Conservation (phyloP, 768 basidiomycete species). For the Tricholoma hemisulphureum region DNA sequence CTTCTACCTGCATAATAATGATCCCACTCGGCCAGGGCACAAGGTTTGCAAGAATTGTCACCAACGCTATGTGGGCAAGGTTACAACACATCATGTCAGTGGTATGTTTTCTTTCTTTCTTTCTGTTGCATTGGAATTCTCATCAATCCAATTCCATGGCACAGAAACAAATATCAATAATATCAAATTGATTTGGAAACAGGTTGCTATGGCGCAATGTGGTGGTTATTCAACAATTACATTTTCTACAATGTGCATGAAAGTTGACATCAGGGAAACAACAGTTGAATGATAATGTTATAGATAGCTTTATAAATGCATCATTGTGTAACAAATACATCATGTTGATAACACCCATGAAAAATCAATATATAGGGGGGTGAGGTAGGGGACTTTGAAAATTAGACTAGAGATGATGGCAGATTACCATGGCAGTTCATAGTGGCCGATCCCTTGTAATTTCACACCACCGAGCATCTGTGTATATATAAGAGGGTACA, state of each 20-base stretch:
- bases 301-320: too few relatives aligned
- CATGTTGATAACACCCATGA: too few relatives aligned
- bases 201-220: not conserved
- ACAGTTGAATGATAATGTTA: too few relatives aligned
- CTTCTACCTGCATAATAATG: not conserved
- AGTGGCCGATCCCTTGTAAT: too few relatives aligned
- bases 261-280: not conserved
- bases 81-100: not conserved
- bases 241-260: not conserved
- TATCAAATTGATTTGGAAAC: not conserved
- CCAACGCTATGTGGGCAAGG: not conserved
- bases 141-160: not conserved
- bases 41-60: not conserved
- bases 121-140: not conserved
- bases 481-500: too few relatives aligned
- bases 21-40: not conserved
- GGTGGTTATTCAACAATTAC: not conserved
- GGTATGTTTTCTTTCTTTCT: not conserved
- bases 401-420: too few relatives aligned
- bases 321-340: too few relatives aligned
- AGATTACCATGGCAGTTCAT: too few relatives aligned
- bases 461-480: too few relatives aligned
- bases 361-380: too few relatives aligned
- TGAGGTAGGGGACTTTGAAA: too few relatives aligned
- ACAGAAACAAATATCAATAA: not conserved